Evolutionary conservation across 2,329 filamentous ascomycete genomes (phyloP), one percentile per base, ranked within the genome.

Genomic region (Penicillium sp.): DNA sequence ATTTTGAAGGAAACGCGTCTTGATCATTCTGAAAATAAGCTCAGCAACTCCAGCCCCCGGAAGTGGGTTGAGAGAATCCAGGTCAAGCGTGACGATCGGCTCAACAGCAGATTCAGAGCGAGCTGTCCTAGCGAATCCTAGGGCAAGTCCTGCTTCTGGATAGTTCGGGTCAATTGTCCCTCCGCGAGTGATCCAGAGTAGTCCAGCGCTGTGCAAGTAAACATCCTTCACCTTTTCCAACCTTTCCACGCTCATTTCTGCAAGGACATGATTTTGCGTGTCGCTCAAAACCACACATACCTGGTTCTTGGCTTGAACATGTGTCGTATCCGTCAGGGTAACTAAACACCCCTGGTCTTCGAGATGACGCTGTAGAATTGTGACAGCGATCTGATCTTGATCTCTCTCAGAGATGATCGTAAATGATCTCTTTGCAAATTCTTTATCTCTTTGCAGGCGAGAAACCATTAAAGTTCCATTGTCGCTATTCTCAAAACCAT

Each of bases 121-220:
- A 3, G 65, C 64, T 12, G 65, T 65, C 38, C 65, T 52, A 47
- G 63, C 54, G 42, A 68, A 62, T 8, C 65, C 65, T 16, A 53
- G 42, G 6, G 52, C 51, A 6, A 68, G 45, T 3, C 50, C 58
- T 6, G 50, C 56, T 10, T 56, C 49, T 3, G 65, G 65, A 16
- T 57, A 50, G 6, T 10, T 38, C 0, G 57, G 26, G 2, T 52
- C 43, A 3, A 59, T 42, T 2, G 49, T 33, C 6, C 58, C 60
- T 2, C 65, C 65, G 21, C 45, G 43, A 5, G 62, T 64, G 2
- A 68, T 55, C 65, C 65, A 68, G 3, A 66, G 38, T 4, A 63
- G 51, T 1, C 61, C 57, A 0, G 24, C 44, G 39, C 62, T 60
- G 6, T 53, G 26, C 6, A 56, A 26, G 12, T 65, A 59, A 1